These are phyloP conservation scores for Cladosporium cucumerinum DNA, from an alignment of 2,329 filamentous ascomycete genomes.

Conservation along the genomic window DNA sequence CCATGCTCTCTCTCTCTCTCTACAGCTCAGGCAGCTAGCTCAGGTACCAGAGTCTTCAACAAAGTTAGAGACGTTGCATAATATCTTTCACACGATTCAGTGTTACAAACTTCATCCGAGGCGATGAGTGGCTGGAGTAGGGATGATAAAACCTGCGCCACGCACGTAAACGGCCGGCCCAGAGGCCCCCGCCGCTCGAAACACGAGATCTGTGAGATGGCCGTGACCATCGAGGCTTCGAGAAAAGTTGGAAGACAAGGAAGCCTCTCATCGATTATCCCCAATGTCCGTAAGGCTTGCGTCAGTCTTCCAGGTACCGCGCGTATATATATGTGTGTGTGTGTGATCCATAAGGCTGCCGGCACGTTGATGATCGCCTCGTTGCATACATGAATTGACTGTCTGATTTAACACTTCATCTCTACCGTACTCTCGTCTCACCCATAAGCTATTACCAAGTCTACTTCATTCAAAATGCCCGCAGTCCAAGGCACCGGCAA, in stretches of 20 bases:
- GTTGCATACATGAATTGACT: background rate
- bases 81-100: rapidly evolving
- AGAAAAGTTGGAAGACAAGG: background rate
- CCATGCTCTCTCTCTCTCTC: too few relatives aligned
- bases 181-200: constrained; percentile 4
- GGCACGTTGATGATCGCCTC: background rate
- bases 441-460: background rate
- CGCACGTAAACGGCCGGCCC: constrained; percentile 4
- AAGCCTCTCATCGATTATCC: background rate
- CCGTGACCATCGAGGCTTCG: background rate
- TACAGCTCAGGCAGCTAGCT: background rate
- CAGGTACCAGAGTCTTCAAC: background rate
- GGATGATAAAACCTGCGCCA: background rate
- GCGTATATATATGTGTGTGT: constrained; percentile 6
- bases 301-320: constrained; percentile 8
- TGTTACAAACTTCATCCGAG: background rate
- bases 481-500: constrained; percentile 14
- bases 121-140: background rate
- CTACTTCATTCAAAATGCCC: background rate
- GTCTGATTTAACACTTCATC: background rate
- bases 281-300: constrained; percentile 2
- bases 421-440: background rate
- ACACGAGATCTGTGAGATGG: background rate
- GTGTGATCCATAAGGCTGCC: background rate
- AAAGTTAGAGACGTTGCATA: background rate